phyloP scores from a whole-genome alignment of 2,329 filamentous ascomycete genomes.

The Pleurostoma richardsiae region DNA sequence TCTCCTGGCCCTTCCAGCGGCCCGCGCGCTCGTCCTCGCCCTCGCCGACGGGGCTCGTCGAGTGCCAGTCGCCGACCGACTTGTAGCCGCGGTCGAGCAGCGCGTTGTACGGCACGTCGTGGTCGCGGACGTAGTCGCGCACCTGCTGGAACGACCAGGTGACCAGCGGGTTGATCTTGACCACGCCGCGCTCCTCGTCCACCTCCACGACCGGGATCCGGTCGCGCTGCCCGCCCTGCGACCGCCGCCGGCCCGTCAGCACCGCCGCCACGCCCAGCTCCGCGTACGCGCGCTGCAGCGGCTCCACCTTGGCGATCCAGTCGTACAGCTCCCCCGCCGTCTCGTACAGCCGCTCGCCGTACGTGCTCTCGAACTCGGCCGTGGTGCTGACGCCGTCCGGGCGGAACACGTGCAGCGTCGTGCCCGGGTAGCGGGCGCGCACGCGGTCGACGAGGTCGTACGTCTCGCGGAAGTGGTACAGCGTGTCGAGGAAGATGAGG shows the following conservation, averaged over 20 bases:
- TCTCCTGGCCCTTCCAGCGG: slow-evolving; percentile 91
- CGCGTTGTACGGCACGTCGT: slow-evolving; percentile 90
- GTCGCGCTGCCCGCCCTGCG: slow-evolving; percentile 88
- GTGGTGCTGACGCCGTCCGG: slow-evolving; percentile 69
- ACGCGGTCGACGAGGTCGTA: slow-evolving; percentile 70
- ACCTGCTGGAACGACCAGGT: slow-evolving; percentile 93
- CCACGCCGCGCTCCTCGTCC: slow-evolving; percentile 77
- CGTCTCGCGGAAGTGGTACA: slow-evolving; percentile 79
- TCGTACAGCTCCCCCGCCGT: slow-evolving; percentile 86
- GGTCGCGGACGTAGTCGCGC: slow-evolving; percentile 76
- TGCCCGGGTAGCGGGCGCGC: slow-evolving; percentile 68
- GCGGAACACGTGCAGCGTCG: slow-evolving; percentile 85
- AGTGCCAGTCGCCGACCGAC: slow-evolving; percentile 97
- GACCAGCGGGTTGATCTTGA: slow-evolving; percentile 97
- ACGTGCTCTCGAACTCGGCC: slow-evolving; percentile 73
- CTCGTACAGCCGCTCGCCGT: slow-evolving; percentile 83
- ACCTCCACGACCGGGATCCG: slow-evolving; percentile 88
- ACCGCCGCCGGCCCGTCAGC: slow-evolving; percentile 84
- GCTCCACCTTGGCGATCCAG: slow-evolving; percentile 96
- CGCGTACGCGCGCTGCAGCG: slow-evolving; percentile 83
- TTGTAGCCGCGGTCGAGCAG: slow-evolving; percentile 95
- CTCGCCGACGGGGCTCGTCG: slow-evolving; percentile 81
- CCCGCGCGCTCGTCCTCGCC: slow-evolving; percentile 95
- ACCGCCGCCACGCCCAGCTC: slow-evolving; percentile 86
- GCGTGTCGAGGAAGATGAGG: slow-evolving; percentile 77